Conservation (phyloP, 2,329 filamentous ascomycete genomes). For the Stagonosporopsis vannaccii region DNA sequence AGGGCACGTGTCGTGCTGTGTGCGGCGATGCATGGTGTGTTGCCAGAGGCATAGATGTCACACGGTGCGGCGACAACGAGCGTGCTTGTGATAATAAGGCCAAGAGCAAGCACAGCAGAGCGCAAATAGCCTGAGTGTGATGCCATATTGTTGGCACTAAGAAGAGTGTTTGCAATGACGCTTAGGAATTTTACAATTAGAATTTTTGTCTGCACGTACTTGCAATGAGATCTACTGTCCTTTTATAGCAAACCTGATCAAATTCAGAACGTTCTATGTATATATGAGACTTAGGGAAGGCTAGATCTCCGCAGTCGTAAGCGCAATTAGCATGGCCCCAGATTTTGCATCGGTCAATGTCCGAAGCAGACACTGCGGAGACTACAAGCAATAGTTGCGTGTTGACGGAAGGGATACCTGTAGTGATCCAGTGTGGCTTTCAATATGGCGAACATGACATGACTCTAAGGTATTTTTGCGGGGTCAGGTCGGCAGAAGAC, state of each 20-base stretch:
- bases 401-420: not conserved
- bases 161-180: not conserved
- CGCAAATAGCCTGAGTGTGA: slow-evolving; percentile 7
- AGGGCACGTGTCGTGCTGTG: slow-evolving; percentile 71
- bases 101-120: slow-evolving; percentile 35
- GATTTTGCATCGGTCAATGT: slow-evolving; percentile 1
- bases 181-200: not conserved
- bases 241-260: not conserved
- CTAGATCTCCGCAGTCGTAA: not conserved
- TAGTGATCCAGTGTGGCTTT: not conserved
- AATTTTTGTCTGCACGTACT: not conserved
- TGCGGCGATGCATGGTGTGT: slow-evolving; percentile 69
- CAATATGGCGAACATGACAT: not conserved
- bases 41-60: slow-evolving; percentile 66
- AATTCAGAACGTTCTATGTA: too few species aligned
- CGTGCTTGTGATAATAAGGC: slow-evolving; percentile 47
- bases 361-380: slow-evolving; percentile 4
- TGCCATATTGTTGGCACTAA: slow-evolving; percentile 10
- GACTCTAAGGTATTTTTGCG: not conserved
- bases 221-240: not conserved
- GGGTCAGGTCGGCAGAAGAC: slow-evolving; percentile 10
- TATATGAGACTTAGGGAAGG: too few species aligned
- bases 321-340: slow-evolving; percentile 6
- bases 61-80: slow-evolving; percentile 64
- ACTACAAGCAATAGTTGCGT: not conserved